Conservation (phyloP, 192 early-diverging fungal species). For the Backusella tuberculispora region DNA sequence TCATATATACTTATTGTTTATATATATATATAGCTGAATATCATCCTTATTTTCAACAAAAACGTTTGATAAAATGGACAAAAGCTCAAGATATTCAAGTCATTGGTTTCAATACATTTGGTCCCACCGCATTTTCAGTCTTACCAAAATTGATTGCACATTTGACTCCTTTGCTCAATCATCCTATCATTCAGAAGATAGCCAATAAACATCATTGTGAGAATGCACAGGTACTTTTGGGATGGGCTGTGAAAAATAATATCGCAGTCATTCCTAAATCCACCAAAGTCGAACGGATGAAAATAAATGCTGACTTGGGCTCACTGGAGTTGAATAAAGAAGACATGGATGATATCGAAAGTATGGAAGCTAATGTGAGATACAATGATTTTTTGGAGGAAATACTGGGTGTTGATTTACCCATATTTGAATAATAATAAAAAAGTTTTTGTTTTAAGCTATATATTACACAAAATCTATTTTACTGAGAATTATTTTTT, state of each 20-base stretch:
- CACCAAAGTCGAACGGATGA: slow-evolving; percentile 52
- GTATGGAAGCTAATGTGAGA: slow-evolving; percentile 46
- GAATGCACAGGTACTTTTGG: slow-evolving; percentile 63
- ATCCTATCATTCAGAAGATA: slow-evolving; percentile 52
- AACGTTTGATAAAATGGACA: slow-evolving; percentile 60
- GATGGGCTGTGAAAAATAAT: slow-evolving; percentile 67
- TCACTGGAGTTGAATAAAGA: slow-evolving; percentile 48
- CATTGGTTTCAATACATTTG: slow-evolving; percentile 79
- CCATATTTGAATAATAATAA: no score
- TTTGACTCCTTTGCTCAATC: slow-evolving; percentile 46
- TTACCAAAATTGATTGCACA: slow-evolving; percentile 41
- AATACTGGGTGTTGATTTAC: no score
- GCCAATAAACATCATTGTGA: slow-evolving; percentile 51
- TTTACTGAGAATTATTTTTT: no score
- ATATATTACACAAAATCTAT: no score
- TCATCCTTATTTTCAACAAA: slow-evolving; percentile 75
- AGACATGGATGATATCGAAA: slow-evolving; percentile 52
- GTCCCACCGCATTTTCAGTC: slow-evolving; percentile 45
- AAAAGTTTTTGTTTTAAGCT: no score
- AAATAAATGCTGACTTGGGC: slow-evolving; percentile 55
- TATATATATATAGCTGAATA: slow-evolving; percentile 54
- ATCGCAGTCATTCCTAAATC: slow-evolving; percentile 74
- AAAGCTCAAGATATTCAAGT: slow-evolving; percentile 59
- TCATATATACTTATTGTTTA: neutral
- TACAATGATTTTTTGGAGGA: slow-evolving; percentile 42